Percentiles rank a stretch among this genome's conserved stretches.
Evolutionary conservation across 2,329 filamentous ascomycete species (phyloP).

Genomic region (Cercospora sojina): DNA sequence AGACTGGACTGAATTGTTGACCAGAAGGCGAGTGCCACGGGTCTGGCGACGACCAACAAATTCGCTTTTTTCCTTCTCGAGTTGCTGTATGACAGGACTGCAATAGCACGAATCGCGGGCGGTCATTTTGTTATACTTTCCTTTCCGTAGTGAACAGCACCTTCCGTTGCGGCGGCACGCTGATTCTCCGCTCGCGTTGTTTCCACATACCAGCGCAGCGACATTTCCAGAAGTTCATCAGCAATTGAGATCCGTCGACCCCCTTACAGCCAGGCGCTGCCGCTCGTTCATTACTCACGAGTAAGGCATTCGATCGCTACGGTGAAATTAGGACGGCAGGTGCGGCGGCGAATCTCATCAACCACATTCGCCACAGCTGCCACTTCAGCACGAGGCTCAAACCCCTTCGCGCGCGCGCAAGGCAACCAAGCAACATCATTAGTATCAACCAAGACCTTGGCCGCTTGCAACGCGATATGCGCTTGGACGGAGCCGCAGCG

Average conservation of each 20-base stretch:
- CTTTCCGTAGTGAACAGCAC: conserved; percentile 2
- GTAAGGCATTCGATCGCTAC: background rate
- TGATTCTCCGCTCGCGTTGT: background rate
- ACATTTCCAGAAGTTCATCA: background rate
- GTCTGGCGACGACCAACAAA: background rate
- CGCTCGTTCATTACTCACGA: background rate
- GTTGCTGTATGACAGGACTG: background rate
- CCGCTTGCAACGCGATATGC: conserved; percentile 3
- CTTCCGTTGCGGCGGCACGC: background rate
- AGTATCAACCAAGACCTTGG: background rate
- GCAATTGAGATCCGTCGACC: background rate
- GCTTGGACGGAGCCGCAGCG: conserved; percentile 3
- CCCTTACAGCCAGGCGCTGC: conserved; percentile 24
- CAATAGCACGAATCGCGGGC: conserved; percentile 5
- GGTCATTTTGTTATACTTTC: conserved; percentile 14
- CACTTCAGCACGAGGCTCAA: background rate
- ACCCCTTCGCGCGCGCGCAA: background rate
- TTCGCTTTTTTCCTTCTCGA: background rate
- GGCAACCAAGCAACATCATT: background rate
- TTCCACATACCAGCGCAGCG: background rate
- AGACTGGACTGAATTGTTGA: background rate
- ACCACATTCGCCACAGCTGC: background rate
- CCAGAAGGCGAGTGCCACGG: background rate
- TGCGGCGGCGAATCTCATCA: background rate
- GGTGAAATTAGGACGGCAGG: background rate